Conservation (phyloP, 352 stramenopile genomes). For the Globisporangium polare region DNA sequence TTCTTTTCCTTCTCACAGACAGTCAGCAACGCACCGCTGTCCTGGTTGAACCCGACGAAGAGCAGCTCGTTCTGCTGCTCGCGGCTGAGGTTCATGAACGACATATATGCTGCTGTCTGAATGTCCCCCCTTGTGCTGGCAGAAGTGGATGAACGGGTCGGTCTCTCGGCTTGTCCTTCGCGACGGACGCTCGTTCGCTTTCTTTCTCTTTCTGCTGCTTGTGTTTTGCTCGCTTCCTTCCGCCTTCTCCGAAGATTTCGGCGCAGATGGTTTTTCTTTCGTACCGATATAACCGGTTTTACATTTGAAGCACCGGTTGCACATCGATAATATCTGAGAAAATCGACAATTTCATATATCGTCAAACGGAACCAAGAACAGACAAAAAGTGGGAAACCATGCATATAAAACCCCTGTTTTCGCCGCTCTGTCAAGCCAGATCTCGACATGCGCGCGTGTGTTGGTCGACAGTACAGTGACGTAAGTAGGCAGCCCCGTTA, state of each 20-base stretch:
- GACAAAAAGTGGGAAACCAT: too few relatives aligned
- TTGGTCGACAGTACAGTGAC: too few relatives aligned
- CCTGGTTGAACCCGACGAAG: slow-evolving; percentile 95
- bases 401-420: too few relatives aligned
- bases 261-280: not conserved
- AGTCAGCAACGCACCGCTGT: slow-evolving; percentile 61
- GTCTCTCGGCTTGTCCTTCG: not conserved
- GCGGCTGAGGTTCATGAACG: slow-evolving; percentile 82
- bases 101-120: slow-evolving; percentile 26
- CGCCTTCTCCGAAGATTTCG: slow-evolving; percentile 2
- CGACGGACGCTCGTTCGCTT: not conserved
- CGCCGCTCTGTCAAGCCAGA: too few relatives aligned
- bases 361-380: too few relatives aligned
- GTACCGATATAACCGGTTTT: not conserved
- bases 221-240: not conserved
- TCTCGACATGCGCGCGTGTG: too few relatives aligned
- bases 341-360: too few relatives aligned
- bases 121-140: not conserved
- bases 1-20: not conserved
- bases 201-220: not conserved
- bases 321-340: too few relatives aligned
- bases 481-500: too few relatives aligned
- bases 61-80: slow-evolving; percentile 92
- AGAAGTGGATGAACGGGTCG: too few relatives aligned
- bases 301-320: too few relatives aligned